phyloP scores from a whole-genome alignment of 2,329 filamentous ascomycete genomes.

The Xylogone sp. region DNA sequence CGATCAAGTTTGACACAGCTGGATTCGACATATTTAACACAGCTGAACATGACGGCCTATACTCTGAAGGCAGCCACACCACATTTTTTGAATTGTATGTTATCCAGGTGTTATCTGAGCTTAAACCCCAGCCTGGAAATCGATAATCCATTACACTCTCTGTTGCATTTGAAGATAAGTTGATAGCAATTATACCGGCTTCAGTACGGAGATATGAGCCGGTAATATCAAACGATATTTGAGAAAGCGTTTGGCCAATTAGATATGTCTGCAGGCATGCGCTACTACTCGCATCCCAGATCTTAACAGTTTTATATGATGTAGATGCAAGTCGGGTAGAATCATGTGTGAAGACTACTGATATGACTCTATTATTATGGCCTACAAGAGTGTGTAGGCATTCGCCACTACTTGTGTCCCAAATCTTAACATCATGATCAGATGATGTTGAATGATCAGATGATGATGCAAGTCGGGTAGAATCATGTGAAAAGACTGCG shows the following conservation, averaged over 20 bases:
- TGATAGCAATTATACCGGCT: neutral
- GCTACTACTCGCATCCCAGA: slow-evolving; percentile 85
- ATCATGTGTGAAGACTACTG: slow-evolving; percentile 1
- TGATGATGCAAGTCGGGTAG: slow-evolving; percentile 70
- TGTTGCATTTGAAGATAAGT: neutral
- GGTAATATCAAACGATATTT: slow-evolving; percentile 3
- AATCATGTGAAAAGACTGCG: slow-evolving; percentile 78
- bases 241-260: slow-evolving; percentile 5
- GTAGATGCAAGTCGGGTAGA: slow-evolving; percentile 14
- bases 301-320: slow-evolving; percentile 71
- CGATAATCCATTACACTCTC: neutral
- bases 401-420: slow-evolving; percentile 25
- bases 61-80: slow-evolving; percentile 1
- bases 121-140: neutral
- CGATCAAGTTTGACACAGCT: neutral
- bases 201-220: slow-evolving; percentile 1
- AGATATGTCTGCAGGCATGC: slow-evolving; percentile 73
- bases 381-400: slow-evolving; percentile 39
- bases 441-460: slow-evolving; percentile 52
- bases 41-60: neutral
- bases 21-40: neutral
- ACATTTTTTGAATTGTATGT: slow-evolving; percentile 1
- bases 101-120: neutral
- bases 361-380: slow-evolving; percentile 13
- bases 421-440: slow-evolving; percentile 44